These are phyloP conservation scores for Cucurbita pepo DNA, from an alignment of 306 rosid genomes.

Conservation along the genomic window DNA sequence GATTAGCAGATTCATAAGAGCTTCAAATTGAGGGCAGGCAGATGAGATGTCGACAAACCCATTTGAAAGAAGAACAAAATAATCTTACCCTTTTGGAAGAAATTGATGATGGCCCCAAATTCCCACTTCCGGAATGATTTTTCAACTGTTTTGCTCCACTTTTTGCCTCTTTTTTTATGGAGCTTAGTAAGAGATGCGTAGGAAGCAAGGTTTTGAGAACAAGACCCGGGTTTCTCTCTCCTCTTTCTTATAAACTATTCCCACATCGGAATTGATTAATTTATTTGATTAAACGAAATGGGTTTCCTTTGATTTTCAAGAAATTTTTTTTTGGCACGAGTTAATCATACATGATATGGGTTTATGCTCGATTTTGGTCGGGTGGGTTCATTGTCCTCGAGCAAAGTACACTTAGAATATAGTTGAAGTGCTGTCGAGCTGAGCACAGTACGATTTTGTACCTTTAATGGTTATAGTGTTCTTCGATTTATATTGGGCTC, in stretches of 20 bases:
- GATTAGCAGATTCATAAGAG: constrained; percentile 39
- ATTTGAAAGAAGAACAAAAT: constrained; percentile 8
- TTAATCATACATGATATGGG: too few relatives aligned
- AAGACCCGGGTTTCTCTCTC: constrained; percentile 2
- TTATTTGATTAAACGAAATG: not conserved
- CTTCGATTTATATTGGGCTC: too few relatives aligned
- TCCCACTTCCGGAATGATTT: not conserved
- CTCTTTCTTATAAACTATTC: not conserved
- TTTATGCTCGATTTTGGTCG: too few relatives aligned
- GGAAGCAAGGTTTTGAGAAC: not conserved
- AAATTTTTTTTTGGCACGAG: too few relatives aligned
- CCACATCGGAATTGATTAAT: not conserved
- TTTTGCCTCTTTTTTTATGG: not conserved
- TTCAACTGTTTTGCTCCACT: not conserved
- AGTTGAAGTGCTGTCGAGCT: too few relatives aligned
- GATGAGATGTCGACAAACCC: constrained; percentile 46
- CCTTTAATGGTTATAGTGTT: too few relatives aligned
- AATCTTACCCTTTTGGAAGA: not conserved
- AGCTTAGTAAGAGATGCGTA: not conserved
- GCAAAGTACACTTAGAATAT: too few relatives aligned
- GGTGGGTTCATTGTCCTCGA: too few relatives aligned
- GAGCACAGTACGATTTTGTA: too few relatives aligned
- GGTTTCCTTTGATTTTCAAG: too few relatives aligned
- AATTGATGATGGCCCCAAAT: not conserved
- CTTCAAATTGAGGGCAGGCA: constrained; percentile 4